These are phyloP conservation scores for Xanthoconium stramineum DNA, from an alignment of 768 basidiomycete species.

Conservation along the genomic window DNA sequence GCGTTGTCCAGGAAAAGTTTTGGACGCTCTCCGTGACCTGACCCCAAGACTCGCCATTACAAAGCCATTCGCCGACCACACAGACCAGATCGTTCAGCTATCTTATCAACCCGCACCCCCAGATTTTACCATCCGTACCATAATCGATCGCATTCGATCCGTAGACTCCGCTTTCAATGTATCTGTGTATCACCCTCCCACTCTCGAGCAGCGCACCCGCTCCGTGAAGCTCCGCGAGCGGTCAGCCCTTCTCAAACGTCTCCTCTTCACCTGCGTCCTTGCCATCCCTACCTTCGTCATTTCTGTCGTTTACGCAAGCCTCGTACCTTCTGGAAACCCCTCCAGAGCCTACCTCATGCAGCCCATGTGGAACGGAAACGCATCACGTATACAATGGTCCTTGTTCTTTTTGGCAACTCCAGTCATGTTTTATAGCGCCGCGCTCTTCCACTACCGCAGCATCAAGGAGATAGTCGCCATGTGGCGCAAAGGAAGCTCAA, in stretches of 20 bases:
- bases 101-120: constrained; percentile 53
- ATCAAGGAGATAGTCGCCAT: constrained; percentile 54
- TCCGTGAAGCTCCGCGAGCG: constrained; percentile 60
- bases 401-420: constrained; percentile 66
- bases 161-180: constrained; percentile 43
- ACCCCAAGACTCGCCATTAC: constrained; percentile 35
- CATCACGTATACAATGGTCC: constrained; percentile 58
- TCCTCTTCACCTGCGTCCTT: constrained; percentile 54
- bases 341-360: constrained; percentile 51
- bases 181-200: constrained; percentile 46
- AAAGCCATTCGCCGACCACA: constrained; percentile 38
- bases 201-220: constrained; percentile 58
- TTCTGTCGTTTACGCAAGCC: constrained; percentile 70
- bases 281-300: constrained; percentile 82
- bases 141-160: constrained; percentile 45
- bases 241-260: constrained; percentile 47
- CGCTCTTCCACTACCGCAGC: constrained; percentile 52
- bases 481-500: constrained; percentile 56
- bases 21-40: constrained; percentile 37
- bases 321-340: constrained; percentile 47
- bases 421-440: constrained; percentile 66
- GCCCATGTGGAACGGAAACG: constrained; percentile 63
- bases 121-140: constrained; percentile 60
- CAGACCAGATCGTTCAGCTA: constrained; percentile 45
- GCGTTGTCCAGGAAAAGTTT: constrained; percentile 53